Evolutionary conservation across 495 filamentous ascomycete genomes (phyloP), one percentile per base, ranked within the genome.

Genomic region (Penicillium tannophilum): DNA sequence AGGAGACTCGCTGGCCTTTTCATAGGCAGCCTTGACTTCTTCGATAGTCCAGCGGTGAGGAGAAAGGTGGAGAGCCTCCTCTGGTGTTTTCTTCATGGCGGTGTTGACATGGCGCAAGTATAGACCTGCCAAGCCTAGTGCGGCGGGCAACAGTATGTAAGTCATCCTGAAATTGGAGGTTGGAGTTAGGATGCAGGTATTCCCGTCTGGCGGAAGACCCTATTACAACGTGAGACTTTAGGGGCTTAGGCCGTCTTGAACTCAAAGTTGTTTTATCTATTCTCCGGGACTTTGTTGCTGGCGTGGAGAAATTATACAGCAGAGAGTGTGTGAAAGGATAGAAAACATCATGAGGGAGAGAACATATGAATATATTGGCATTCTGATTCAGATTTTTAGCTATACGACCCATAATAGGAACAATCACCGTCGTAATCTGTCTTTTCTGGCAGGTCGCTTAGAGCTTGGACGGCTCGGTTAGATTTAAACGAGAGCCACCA

Each of bases 31-130:
- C 49, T 70, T 66, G 56, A 84, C 72, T 60, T 84, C 73, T 17
- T 81, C 59, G 2, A 66, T 63, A 0, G 82, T 82, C 83, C 83
- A 86, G n/a, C 80, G 79, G 49, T 67, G 71, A 16, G 82, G 81
- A 0, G 77, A 79, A 19, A 70, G 52, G 14, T 65, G 59, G 8
- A 58, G 64, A 9, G 73, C 77, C 47, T 78, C 78, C 0, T 78
- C 72, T 2, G 84, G 82, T n/a, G 79, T 74, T 24, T 60, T 23
- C 12, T 67, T 73, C 77, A 85, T 72, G n/a, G 72, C 71, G 53
- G 61, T 60, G 63, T 86, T 85, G 54, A 85, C 73, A 60, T 79
- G 77, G 62, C 73, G 77, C 10, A 85, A 63, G 63, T 80, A 85
- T 46, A 77, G 54, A 19, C 72, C 30, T 49, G 59, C 71, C 9